phyloP scores from a whole-genome alignment of 2,329 filamentous ascomycete genomes.

The Scolecobasidium constrictum region DNA sequence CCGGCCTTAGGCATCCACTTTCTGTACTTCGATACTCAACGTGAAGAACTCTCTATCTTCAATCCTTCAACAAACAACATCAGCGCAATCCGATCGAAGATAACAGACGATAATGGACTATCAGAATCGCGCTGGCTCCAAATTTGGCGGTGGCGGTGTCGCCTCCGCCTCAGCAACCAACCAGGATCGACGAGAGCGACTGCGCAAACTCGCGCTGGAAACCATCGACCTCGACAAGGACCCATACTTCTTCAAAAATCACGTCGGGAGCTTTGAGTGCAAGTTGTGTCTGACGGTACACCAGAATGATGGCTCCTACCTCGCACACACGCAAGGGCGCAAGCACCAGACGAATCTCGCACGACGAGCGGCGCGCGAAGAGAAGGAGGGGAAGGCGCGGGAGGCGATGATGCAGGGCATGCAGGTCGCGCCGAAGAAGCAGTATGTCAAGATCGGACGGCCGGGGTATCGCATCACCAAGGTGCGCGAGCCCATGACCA shows the following conservation, averaged over 20 bases:
- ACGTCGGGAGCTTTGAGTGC: slow-evolving; percentile 96
- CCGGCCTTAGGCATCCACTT: too few species aligned
- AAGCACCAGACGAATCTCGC: slow-evolving; percentile 99
- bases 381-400: slow-evolving; percentile 64
- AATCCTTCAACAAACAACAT: too few species aligned
- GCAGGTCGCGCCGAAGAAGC: slow-evolving; percentile 57
- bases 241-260: slow-evolving; percentile 99
- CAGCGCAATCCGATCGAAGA: too few species aligned
- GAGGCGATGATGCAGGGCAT: slow-evolving; percentile 69
- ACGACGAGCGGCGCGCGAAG: slow-evolving; percentile 86
- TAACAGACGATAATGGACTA: too few species aligned
- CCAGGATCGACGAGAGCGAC: slow-evolving; percentile 90
- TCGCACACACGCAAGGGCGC: slow-evolving; percentile 94
- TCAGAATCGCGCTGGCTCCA: slow-evolving; percentile 88
- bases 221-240: slow-evolving; percentile 99
- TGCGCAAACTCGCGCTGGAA: slow-evolving; percentile 95
- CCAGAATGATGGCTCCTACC: slow-evolving; percentile 97
- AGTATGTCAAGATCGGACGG: slow-evolving; percentile 86
- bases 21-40: too few species aligned
- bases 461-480: slow-evolving; percentile 98
- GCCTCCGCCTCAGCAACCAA: slow-evolving; percentile 90
- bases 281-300: slow-evolving; percentile 94
- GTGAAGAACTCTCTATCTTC: too few species aligned
- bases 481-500: slow-evolving; percentile 75
- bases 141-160: slow-evolving; percentile 95